phyloP scores from a whole-genome alignment of 768 basidiomycete species.

The Austroboletus eburneus region DNA sequence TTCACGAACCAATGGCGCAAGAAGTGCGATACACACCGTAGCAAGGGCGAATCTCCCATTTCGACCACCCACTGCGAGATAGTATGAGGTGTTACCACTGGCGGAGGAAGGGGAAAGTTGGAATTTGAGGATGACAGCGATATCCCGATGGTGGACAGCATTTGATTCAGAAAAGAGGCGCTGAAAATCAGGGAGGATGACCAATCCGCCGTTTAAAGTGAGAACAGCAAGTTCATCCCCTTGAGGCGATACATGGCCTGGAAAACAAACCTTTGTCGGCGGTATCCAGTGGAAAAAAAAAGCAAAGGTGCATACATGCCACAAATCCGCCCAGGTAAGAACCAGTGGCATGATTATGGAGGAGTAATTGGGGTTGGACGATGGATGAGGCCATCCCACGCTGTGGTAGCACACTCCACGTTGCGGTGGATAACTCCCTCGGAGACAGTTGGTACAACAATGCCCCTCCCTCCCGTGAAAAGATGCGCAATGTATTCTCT shows the following conservation, averaged over 20 bases:
- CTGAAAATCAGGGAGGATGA: conserved; percentile 26
- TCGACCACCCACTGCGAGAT: conserved; percentile 44
- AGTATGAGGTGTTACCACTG: conserved; percentile 32
- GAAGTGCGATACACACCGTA: conserved; percentile 33
- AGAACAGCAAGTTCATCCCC: conserved; percentile 36
- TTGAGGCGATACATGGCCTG: conserved; percentile 44
- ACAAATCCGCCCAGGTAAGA: conserved; percentile 17
- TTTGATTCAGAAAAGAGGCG: conserved; percentile 26
- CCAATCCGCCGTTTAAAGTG: conserved; percentile 24
- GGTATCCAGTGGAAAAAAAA: not conserved
- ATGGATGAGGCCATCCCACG: conserved; percentile 5
- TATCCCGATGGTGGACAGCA: conserved; percentile 37
- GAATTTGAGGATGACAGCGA: conserved; percentile 26
- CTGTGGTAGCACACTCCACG: conserved; percentile 31
- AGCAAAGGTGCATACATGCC: conserved; percentile 21
- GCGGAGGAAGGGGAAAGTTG: conserved; percentile 10
- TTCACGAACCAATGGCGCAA: not conserved
- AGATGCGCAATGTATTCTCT: conserved; percentile 45
- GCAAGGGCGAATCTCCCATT: conserved; percentile 42
- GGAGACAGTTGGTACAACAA: conserved; percentile 43
- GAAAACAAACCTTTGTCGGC: conserved; percentile 2
- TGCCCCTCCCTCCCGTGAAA: conserved; percentile 43
- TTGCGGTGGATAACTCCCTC: conserved; percentile 31
- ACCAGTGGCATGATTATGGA: conserved; percentile 4
- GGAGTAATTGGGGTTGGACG: conserved; percentile 22